Percentiles rank a stretch among this genome's conserved stretches.
These are phyloP conservation scores for Scheffersomyces coipomensis DNA, from an alignment of 805 yeast species.

Conservation along the genomic window DNA sequence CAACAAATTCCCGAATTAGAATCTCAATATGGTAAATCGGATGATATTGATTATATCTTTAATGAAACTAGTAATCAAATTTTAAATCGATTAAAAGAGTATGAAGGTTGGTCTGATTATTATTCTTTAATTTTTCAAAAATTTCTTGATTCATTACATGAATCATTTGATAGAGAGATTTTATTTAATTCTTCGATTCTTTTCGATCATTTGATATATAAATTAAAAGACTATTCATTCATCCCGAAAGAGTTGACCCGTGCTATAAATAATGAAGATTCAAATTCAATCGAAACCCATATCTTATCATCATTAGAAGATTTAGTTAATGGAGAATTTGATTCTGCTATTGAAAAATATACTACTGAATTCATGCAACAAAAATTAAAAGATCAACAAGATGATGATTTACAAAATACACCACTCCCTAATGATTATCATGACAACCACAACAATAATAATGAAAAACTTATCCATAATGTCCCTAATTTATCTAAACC, in stretches of 20 bases:
- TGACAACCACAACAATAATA: too few relatives aligned
- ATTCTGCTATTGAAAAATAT: slow-evolving; percentile 27
- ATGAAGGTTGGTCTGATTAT: slow-evolving; percentile 54
- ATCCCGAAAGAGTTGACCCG: slow-evolving; percentile 4
- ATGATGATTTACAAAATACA: background rate
- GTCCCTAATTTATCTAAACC: background rate
- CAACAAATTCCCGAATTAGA: slow-evolving; percentile 54
- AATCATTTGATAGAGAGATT: slow-evolving; percentile 51
- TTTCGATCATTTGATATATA: slow-evolving; percentile 46
- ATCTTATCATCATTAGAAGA: slow-evolving; percentile 12
- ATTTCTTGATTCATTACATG: slow-evolving; percentile 42
- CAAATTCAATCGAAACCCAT: background rate
- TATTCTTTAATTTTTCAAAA: slow-evolving; percentile 44
- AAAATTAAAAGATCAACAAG: slow-evolving; percentile 14
- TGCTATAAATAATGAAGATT: background rate
- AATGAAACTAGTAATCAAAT: slow-evolving; percentile 45
- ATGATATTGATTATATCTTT: slow-evolving; percentile 53
- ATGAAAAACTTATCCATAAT: background rate
- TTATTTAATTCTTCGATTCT: slow-evolving; percentile 54
- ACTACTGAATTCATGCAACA: slow-evolving; percentile 27
- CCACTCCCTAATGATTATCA: too few relatives aligned
- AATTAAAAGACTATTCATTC: slow-evolving; percentile 12
- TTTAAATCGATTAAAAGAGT: slow-evolving; percentile 46
- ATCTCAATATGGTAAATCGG: slow-evolving; percentile 42
- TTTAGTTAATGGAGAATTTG: slow-evolving; percentile 34